Evolutionary conservation across 2,329 filamentous ascomycete genomes (phyloP).

Genomic region (Scopulariopsis brevicaulis): DNA sequence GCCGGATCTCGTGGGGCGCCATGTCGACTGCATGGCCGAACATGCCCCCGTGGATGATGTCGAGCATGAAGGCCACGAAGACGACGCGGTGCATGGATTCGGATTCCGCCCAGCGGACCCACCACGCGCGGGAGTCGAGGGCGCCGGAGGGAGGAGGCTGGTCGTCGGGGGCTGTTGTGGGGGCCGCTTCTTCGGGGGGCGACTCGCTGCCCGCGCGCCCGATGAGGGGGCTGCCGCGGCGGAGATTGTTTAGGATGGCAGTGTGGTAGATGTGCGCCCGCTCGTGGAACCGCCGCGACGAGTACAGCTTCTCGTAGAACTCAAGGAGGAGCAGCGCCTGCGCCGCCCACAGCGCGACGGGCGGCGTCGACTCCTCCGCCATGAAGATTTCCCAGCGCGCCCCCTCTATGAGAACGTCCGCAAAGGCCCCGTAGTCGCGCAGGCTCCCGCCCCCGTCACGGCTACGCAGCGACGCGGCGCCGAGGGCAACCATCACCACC

Average conservation of each 20-base stretch:
- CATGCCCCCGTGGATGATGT: slow-evolving; percentile 83
- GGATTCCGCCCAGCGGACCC: slow-evolving; percentile 80
- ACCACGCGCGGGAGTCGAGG: slow-evolving; percentile 44
- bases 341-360: slow-evolving; percentile 79
- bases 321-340: slow-evolving; percentile 76
- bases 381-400: slow-evolving; percentile 78
- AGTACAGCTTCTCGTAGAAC: slow-evolving; percentile 87
- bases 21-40: slow-evolving; percentile 86
- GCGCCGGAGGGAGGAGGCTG: slow-evolving; percentile 4
- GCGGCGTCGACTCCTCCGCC: slow-evolving; percentile 69
- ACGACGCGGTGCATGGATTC: slow-evolving; percentile 80
- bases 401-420: slow-evolving; percentile 54
- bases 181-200: slow-evolving; percentile 44
- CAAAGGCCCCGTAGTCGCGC: slow-evolving; percentile 32
- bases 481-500: slow-evolving; percentile 73
- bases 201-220: slow-evolving; percentile 70
- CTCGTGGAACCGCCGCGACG: slow-evolving; percentile 71
- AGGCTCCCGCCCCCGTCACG: slow-evolving; percentile 41
- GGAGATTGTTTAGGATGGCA: slow-evolving; percentile 73
- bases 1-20: slow-evolving; percentile 79
- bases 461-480: slow-evolving; percentile 67
- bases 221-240: slow-evolving; percentile 75
- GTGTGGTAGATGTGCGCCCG: slow-evolving; percentile 84
- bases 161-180: slow-evolving; percentile 27
- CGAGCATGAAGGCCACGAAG: slow-evolving; percentile 82